Conservation (phyloP, 1,139 yeast genomes). For the Candida smagusa region DNA sequence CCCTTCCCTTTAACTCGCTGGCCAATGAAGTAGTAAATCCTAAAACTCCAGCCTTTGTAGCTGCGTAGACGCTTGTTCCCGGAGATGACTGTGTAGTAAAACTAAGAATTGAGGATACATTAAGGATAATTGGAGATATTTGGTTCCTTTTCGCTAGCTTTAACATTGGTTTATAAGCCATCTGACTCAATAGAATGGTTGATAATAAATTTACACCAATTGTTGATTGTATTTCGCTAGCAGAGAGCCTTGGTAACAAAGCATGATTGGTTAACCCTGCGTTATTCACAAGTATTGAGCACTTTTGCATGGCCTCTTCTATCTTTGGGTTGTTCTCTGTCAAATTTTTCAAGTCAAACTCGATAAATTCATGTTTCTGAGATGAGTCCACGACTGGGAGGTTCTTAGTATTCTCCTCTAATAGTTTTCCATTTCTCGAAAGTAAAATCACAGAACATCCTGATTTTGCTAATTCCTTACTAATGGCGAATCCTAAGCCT, state of each 20-base stretch:
- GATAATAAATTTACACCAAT: slow-evolving; percentile 62
- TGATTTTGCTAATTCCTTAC: slow-evolving; percentile 49
- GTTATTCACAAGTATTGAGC: slow-evolving; percentile 63
- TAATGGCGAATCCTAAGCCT: slow-evolving; percentile 76
- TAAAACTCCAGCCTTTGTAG: slow-evolving; percentile 73
- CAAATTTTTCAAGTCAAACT: slow-evolving; percentile 43
- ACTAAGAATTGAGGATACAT: slow-evolving; percentile 73
- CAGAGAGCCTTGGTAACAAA: slow-evolving; percentile 46
- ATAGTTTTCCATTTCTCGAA: slow-evolving; percentile 47
- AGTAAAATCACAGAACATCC: slow-evolving; percentile 66
- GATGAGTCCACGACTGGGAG: slow-evolving; percentile 28
- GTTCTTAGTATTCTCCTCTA: slow-evolving; percentile 29
- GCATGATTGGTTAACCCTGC: slow-evolving; percentile 76
- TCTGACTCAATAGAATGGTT: slow-evolving; percentile 57
- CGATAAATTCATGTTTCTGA: slow-evolving; percentile 49
- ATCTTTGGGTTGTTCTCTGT: slow-evolving; percentile 9
- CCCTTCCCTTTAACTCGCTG: slow-evolving; percentile 52
- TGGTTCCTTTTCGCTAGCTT: slow-evolving; percentile 14
- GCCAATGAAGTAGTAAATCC: slow-evolving; percentile 68
- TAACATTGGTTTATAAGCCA: slow-evolving; percentile 48
- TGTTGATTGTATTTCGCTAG: slow-evolving; percentile 43
- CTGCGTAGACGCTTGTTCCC: slow-evolving; percentile 78
- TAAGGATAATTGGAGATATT: slow-evolving; percentile 41
- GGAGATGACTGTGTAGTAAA: slow-evolving; percentile 31
- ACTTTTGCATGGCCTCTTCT: slow-evolving; percentile 17